phyloP scores from a whole-genome alignment of 2,329 filamentous ascomycete genomes.

The Hyphodiscus sp. region DNA sequence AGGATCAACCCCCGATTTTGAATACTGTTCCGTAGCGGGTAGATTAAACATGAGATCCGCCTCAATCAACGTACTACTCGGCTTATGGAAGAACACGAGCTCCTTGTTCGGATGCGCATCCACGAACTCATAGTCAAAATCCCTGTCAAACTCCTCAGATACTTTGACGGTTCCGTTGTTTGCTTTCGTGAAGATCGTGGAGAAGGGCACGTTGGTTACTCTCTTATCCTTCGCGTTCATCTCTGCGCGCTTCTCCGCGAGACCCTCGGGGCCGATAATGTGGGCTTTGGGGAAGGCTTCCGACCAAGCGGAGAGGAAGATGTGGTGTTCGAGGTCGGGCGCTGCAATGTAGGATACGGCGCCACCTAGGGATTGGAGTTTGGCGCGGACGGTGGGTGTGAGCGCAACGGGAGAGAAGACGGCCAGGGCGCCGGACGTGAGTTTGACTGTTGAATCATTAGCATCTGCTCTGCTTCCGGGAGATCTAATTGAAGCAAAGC shows the following conservation, averaged over 20 bases:
- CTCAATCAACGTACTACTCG: conserved; percentile 72
- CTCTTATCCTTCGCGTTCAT: conserved; percentile 45
- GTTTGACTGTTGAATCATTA: conserved; percentile 52
- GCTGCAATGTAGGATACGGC: conserved; percentile 80
- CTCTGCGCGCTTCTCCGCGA: conserved; percentile 72
- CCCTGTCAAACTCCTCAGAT: conserved; percentile 71
- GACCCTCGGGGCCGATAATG: conserved; percentile 74
- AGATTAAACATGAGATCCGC: conserved; percentile 92
- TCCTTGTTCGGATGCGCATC: conserved; percentile 77
- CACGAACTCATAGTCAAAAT: conserved; percentile 84
- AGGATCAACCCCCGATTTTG: conserved; percentile 45
- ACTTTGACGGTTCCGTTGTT: conserved; percentile 48
- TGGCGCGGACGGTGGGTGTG: conserved; percentile 63
- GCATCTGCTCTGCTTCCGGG: background rate
- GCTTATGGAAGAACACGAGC: conserved; percentile 79
- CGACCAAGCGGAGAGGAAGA: conserved; percentile 84
- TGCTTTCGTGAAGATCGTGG: conserved; percentile 57
- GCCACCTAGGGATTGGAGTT: conserved; percentile 60
- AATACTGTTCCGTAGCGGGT: conserved; percentile 81
- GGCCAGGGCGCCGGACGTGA: conserved; percentile 70
- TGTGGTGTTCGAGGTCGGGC: conserved; percentile 88
- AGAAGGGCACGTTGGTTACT: conserved; percentile 43
- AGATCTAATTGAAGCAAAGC: background rate
- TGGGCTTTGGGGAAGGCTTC: conserved; percentile 70
- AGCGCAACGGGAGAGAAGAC: conserved; percentile 90